Percentiles rank a stretch among this genome's conserved stretches.
phyloP scores from a whole-genome alignment of 495 filamentous ascomycete genomes.

The Talaromyces borbonicus region DNA sequence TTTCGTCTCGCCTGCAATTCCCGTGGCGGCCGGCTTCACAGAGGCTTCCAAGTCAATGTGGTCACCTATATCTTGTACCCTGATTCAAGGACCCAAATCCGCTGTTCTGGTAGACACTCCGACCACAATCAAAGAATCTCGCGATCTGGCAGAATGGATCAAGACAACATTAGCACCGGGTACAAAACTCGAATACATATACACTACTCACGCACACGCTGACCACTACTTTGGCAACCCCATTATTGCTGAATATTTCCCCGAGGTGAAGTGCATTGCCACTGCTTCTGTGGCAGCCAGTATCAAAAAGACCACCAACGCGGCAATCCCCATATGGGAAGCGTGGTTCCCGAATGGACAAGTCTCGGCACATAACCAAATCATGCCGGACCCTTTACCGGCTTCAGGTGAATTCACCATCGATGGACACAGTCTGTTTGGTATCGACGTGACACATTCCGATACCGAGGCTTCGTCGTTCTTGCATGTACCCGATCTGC shows the following conservation, averaged over 20 bases:
- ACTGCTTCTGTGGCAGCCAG: conserved; percentile 11
- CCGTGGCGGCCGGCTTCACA: background rate
- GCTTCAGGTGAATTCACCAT: conserved; percentile 13
- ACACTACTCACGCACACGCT: conserved; percentile 38
- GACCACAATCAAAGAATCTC: conserved; percentile 10
- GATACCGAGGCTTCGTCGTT: conserved; percentile 24
- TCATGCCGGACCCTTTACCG: background rate
- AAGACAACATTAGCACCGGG: background rate
- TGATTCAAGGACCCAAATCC: conserved; percentile 10
- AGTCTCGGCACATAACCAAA: conserved; percentile 13
- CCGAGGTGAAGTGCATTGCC: conserved; percentile 16
- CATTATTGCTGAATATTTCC: conserved; percentile 20
- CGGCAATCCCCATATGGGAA: background rate
- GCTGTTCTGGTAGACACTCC: conserved; percentile 18
- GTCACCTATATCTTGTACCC: conserved; percentile 14
- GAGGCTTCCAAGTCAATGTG: background rate
- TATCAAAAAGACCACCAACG: background rate
- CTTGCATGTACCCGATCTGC: conserved; percentile 19
- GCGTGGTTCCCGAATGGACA: background rate
- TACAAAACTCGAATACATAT: conserved; percentile 26
- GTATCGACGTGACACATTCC: conserved; percentile 19
- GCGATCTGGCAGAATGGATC: conserved; percentile 13
- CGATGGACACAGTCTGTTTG: conserved; percentile 17
- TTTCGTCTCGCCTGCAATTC: conserved; percentile 2
- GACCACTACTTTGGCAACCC: conserved; percentile 34